phyloP scores from a whole-genome alignment of 129 eudicot species.

The Tagetes erecta region DNA sequence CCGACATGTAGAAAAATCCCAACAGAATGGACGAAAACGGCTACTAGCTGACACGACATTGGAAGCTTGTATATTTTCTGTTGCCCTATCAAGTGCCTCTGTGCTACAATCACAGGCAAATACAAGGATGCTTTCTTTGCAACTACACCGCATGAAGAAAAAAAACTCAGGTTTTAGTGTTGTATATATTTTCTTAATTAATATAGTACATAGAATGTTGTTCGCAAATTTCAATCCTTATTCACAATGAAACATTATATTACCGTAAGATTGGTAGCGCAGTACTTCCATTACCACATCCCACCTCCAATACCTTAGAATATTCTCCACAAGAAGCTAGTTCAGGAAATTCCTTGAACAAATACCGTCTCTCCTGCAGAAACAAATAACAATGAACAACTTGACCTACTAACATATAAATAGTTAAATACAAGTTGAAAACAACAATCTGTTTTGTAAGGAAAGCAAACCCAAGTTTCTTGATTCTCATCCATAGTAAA shows the following conservation, averaged over 20 bases:
- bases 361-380: conserved; percentile 85
- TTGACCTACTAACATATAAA: not conserved
- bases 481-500: not conserved
- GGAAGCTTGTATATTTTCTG: conserved; percentile 48
- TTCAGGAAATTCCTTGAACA: conserved; percentile 90
- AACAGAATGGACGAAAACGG: conserved; percentile 69
- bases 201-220: not conserved
- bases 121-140: conserved; percentile 45
- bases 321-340: conserved; percentile 53
- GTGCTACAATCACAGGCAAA: conserved; percentile 91
- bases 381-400: conserved; percentile 18
- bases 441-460: not conserved
- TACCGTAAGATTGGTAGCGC: conserved; percentile 84
- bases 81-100: conserved; percentile 87
- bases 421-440: not conserved
- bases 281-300: conserved; percentile 97
- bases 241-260: not conserved
- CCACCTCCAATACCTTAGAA: conserved; percentile 74
- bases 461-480: not conserved
- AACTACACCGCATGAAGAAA: conserved; percentile 41
- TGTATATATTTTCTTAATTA: not conserved
- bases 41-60: conserved; percentile 29
- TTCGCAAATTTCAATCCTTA: not conserved
- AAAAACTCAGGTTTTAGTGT: not conserved
- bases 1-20: conserved; percentile 61